Evolutionary conservation across 2,329 filamentous ascomycete genomes (phyloP).

Genomic region (Aphanocladium album): DNA sequence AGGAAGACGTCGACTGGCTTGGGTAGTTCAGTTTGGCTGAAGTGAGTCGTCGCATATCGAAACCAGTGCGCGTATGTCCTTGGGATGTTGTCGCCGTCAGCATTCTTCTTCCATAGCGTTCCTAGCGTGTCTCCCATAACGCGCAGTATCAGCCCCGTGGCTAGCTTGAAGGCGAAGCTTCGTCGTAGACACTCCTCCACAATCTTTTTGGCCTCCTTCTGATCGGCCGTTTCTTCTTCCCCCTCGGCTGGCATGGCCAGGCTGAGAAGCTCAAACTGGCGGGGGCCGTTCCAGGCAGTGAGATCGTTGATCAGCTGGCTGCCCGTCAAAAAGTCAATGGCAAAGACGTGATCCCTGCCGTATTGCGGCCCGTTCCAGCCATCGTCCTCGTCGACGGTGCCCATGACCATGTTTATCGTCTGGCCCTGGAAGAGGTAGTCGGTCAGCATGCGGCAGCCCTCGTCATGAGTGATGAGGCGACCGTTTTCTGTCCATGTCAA

Average conservation of each 20-base stretch:
- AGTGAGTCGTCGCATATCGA: slow-evolving; percentile 43
- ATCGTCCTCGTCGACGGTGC: slow-evolving; percentile 44
- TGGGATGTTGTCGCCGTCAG: slow-evolving; percentile 41
- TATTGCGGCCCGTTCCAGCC: slow-evolving; percentile 52
- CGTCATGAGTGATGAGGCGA: slow-evolving; percentile 30
- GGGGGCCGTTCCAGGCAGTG: slow-evolving; percentile 45
- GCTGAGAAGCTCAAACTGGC: slow-evolving; percentile 46
- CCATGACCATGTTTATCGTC: slow-evolving; percentile 46
- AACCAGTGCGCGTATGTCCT: slow-evolving; percentile 53
- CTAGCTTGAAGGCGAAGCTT: slow-evolving; percentile 52
- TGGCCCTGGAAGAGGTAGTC: slow-evolving; percentile 57
- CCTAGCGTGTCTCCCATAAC: slow-evolving; percentile 47
- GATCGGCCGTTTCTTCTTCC: slow-evolving; percentile 32
- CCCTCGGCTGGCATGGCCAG: slow-evolving; percentile 29
- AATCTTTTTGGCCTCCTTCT: slow-evolving; percentile 43
- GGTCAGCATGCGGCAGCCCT: slow-evolving; percentile 38
- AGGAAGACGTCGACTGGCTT: slow-evolving; percentile 27
- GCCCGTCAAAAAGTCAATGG: slow-evolving; percentile 44
- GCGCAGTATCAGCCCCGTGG: slow-evolving; percentile 47
- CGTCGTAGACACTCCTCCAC: slow-evolving; percentile 44
- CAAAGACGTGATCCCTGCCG: slow-evolving; percentile 42
- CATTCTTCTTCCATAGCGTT: slow-evolving; percentile 46
- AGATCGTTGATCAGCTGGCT: slow-evolving; percentile 49
- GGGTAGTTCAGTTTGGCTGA: slow-evolving; percentile 39
- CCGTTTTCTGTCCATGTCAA: slow-evolving; percentile 20